Conservation (phyloP, 2,329 filamentous ascomycete species). For the Pseudogymnoascus sp. region DNA sequence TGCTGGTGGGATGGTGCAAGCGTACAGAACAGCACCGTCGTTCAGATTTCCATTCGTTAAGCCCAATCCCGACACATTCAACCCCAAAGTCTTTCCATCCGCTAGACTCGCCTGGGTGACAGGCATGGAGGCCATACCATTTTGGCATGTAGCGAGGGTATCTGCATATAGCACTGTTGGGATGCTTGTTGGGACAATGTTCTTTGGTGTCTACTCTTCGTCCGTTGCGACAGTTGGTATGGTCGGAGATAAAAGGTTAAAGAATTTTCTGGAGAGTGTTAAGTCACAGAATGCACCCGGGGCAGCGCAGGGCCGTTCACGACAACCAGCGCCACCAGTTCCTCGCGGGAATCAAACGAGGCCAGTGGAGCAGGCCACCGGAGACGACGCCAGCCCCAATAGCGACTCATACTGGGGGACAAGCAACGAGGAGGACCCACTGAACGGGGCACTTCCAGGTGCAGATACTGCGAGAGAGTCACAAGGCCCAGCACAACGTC, state of each 20-base stretch:
- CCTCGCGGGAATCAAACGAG: background rate
- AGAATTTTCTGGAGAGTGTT: conserved; percentile 15
- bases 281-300: background rate
- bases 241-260: conserved; percentile 22
- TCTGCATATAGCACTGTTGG: conserved; percentile 20
- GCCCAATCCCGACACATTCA: conserved; percentile 23
- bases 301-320: conserved; percentile 11
- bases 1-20: conserved; percentile 20
- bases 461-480: background rate
- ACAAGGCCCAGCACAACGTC: background rate
- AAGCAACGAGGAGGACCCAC: conserved; percentile 11
- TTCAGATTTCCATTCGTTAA: conserved; percentile 26
- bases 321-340: conserved; percentile 7
- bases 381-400: conserved; percentile 25
- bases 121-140: conserved; percentile 14
- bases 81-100: conserved; percentile 17
- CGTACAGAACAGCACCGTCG: conserved; percentile 16
- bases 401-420: conserved; percentile 16
- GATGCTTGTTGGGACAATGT: conserved; percentile 14
- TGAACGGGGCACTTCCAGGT: background rate
- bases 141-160: conserved; percentile 21
- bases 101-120: conserved; percentile 12
- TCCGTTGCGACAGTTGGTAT: conserved; percentile 21
- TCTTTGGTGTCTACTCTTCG: conserved; percentile 22
- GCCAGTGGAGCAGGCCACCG: background rate